Conservation (phyloP, 768 basidiomycete species). For the Amanita rubescens region DNA sequence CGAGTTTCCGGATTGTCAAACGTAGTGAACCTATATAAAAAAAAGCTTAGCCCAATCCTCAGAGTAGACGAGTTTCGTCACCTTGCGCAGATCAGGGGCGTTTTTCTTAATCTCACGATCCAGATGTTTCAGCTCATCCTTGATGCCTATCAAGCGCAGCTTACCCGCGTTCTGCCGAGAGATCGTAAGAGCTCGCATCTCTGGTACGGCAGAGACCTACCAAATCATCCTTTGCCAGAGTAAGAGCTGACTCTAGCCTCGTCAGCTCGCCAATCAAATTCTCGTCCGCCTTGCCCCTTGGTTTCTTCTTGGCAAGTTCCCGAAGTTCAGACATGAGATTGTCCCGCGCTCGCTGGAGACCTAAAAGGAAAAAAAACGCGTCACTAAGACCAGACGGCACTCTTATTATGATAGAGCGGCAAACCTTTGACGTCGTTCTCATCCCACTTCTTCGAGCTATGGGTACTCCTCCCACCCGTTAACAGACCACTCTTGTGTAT, state of each 20-base stretch:
- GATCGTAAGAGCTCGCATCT: not conserved
- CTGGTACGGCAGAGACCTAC: conserved; percentile 32
- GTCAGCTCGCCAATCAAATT: conserved; percentile 67
- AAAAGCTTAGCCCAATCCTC: not conserved
- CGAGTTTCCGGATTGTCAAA: conserved; percentile 52
- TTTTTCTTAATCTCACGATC: conserved; percentile 62
- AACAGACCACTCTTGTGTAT: conserved; percentile 98
- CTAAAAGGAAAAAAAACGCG: not conserved
- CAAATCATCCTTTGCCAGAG: conserved; percentile 75
- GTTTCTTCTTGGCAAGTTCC: conserved; percentile 80
- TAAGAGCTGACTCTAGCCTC: conserved; percentile 70
- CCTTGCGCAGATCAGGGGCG: conserved; percentile 68
- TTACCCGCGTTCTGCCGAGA: conserved; percentile 60
- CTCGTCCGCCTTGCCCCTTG: conserved; percentile 81
- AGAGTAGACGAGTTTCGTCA: conserved; percentile 13
- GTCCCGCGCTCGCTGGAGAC: conserved; percentile 40
- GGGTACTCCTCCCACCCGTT: conserved; percentile 86
- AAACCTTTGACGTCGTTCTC: conserved; percentile 88
- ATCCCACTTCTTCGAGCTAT: conserved; percentile 85
- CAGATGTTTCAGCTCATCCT: conserved; percentile 79
- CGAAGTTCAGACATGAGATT: conserved; percentile 64
- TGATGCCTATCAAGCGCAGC: conserved; percentile 66
- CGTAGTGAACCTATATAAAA: conserved; percentile 41
- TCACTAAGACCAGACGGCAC: too few relatives aligned
- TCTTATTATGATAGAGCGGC: conserved; percentile 12